A percentile compares a stretch with the other conserved stretches of the same genome.
These are phyloP conservation scores for Xylariaceae sp. DNA, from an alignment of 2,329 filamentous ascomycete genomes.

Conservation along the genomic window DNA sequence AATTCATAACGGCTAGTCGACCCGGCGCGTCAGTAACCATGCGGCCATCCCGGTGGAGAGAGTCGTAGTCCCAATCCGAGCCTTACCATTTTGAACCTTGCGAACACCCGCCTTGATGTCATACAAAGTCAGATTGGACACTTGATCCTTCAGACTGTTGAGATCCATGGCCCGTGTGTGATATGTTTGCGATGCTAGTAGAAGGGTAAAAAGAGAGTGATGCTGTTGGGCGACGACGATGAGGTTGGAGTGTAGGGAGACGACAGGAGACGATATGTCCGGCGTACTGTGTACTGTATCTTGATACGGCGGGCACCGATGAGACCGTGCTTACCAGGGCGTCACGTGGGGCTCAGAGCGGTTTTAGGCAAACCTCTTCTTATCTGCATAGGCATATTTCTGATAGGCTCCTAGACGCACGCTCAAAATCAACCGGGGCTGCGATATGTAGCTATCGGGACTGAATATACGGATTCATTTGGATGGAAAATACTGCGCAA, in stretches of 20 bases:
- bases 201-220: neutral
- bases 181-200: conserved; percentile 6
- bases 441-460: too few relatives aligned
- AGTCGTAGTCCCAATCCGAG: neutral
- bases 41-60: neutral
- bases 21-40: conserved; percentile 11
- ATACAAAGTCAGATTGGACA: conserved; percentile 89
- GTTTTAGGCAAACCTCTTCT: neutral
- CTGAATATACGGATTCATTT: too few relatives aligned
- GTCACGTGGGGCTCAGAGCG: neutral
- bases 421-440: too few relatives aligned
- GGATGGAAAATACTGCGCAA: too few relatives aligned
- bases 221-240: conserved; percentile 6
- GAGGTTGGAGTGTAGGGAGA: neutral
- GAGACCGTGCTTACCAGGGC: neutral
- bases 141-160: conserved; percentile 75
- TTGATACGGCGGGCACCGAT: conserved; percentile 1
- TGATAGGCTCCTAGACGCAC: too few relatives aligned
- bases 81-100: conserved; percentile 88
- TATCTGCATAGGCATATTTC: too few relatives aligned
- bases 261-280: neutral
- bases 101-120: conserved; percentile 91
- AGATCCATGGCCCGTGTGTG: conserved; percentile 63
- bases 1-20: conserved; percentile 90
- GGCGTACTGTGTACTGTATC: neutral